Percentiles rank a stretch among this genome's conserved stretches.
phyloP scores from a whole-genome alignment of 1,284 basidiomycete genomes.

The Ganoderma multipileum region DNA sequence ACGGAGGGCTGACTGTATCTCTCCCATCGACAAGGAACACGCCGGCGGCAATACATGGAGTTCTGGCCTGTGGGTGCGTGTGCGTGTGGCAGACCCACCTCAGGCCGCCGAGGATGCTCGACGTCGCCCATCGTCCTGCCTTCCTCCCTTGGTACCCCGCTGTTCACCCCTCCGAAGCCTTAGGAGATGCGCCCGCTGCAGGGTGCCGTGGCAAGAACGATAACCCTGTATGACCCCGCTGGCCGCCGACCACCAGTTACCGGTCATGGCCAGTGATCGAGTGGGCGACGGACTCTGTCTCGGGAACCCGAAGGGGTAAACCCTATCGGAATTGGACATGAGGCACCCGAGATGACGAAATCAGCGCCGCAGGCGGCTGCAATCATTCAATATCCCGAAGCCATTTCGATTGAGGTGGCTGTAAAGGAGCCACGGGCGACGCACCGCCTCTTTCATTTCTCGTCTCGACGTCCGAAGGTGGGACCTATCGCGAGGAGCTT shows the following conservation, averaged over 20 bases:
- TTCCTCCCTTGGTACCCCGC: background rate
- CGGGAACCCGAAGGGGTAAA: background rate
- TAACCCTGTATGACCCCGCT: background rate
- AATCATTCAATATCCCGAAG: slow-evolving; percentile 27
- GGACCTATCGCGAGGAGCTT: background rate
- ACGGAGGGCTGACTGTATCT: background rate
- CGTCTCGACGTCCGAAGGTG: background rate
- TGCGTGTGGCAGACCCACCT: background rate
- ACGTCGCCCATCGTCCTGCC: background rate
- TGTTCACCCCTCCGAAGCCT: background rate
- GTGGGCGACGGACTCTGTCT: background rate
- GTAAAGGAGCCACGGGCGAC: slow-evolving; percentile 6
- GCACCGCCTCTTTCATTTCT: background rate
- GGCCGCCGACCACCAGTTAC: background rate
- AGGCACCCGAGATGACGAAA: background rate
- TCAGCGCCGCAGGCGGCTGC: slow-evolving; percentile 17
- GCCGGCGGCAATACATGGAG: background rate
- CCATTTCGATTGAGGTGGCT: slow-evolving; percentile 28
- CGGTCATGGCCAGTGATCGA: background rate
- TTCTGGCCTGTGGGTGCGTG: background rate
- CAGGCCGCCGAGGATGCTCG: background rate
- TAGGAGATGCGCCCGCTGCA: background rate
- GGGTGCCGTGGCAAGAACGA: background rate
- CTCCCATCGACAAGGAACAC: slow-evolving; percentile 1
- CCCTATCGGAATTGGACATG: background rate